Percentiles rank a stretch among this genome's conserved stretches.
phyloP scores from a whole-genome alignment of 2,329 filamentous ascomycete genomes.

The Pestalotiopsis fici region DNA sequence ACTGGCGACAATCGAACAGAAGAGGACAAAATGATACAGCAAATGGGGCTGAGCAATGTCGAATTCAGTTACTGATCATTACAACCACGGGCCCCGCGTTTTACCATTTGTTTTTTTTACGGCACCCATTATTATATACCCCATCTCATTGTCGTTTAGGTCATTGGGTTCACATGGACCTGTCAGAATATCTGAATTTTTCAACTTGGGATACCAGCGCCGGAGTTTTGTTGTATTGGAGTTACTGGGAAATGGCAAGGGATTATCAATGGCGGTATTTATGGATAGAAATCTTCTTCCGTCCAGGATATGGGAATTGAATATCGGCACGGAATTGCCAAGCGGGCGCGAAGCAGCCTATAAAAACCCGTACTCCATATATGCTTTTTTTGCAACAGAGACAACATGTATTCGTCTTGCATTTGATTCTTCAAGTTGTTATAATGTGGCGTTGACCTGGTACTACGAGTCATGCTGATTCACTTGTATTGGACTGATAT shows the following conservation, averaged over 20 bases:
- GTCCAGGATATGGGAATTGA: not conserved
- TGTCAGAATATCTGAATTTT: not conserved
- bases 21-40: conserved; percentile 54
- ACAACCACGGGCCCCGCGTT: not conserved
- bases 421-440: not conserved
- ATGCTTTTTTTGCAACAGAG: not conserved
- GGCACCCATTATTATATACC: not conserved
- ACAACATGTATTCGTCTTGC: not conserved
- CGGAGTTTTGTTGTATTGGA: conserved; percentile 27
- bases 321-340: not conserved
- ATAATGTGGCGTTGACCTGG: too few relatives aligned
- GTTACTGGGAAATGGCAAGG: conserved; percentile 12
- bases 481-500: too few relatives aligned
- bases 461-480: too few relatives aligned
- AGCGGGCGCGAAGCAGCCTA: not conserved
- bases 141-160: not conserved
- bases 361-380: not conserved
- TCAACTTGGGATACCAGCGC: conserved; percentile 29
- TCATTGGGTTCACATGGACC: not conserved
- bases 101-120: not conserved
- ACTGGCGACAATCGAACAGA: conserved; percentile 36
- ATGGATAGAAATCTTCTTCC: not conserved
- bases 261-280: not conserved
- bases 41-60: conserved; percentile 54
- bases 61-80: conserved; percentile 60